phyloP scores from a whole-genome alignment of 1,139 yeast species.

The Lodderomyces elongisporus region DNA sequence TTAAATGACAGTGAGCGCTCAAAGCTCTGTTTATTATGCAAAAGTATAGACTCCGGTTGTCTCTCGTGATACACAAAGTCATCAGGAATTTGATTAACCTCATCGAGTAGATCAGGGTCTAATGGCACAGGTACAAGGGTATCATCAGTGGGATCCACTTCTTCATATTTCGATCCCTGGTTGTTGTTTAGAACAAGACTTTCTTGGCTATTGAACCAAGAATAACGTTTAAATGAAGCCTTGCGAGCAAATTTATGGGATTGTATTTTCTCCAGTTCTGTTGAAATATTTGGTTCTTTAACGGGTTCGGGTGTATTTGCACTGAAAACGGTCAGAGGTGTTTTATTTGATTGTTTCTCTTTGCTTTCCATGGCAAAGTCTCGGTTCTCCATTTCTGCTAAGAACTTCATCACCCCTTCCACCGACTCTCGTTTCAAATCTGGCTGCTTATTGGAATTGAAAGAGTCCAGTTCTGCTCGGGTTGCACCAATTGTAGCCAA shows the following conservation, averaged over 20 bases:
- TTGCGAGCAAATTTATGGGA: slow-evolving; percentile 3
- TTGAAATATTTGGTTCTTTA: too few species aligned
- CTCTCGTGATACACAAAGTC: slow-evolving; percentile 46
- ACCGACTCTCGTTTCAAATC: slow-evolving; percentile 12
- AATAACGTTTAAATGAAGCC: slow-evolving; percentile 20
- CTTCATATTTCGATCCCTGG: not conserved
- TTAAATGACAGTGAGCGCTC: slow-evolving; percentile 33
- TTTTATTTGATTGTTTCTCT: too few species aligned
- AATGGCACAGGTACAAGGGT: slow-evolving; percentile 12
- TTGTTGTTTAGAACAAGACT: slow-evolving; percentile 14
- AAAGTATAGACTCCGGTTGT: slow-evolving; percentile 12
- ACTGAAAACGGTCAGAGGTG: too few species aligned
- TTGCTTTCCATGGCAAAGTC: too few species aligned
- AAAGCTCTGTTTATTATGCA: slow-evolving; percentile 11
- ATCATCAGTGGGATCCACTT: slow-evolving; percentile 9
- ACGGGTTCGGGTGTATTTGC: too few species aligned
- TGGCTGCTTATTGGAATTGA: not conserved
- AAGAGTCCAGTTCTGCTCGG: not conserved
- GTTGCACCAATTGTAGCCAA: slow-evolving; percentile 11
- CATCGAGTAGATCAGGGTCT: slow-evolving; percentile 44
- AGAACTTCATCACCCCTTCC: slow-evolving; percentile 17
- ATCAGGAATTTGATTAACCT: slow-evolving; percentile 54
- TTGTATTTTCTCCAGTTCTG: too few species aligned
- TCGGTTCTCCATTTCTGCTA: too few species aligned
- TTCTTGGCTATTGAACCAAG: slow-evolving; percentile 37